A percentile compares a stretch with the other conserved stretches of the same genome.
Conservation (phyloP, 1,139 yeast genomes). For the Yamadazyma diospyri region DNA sequence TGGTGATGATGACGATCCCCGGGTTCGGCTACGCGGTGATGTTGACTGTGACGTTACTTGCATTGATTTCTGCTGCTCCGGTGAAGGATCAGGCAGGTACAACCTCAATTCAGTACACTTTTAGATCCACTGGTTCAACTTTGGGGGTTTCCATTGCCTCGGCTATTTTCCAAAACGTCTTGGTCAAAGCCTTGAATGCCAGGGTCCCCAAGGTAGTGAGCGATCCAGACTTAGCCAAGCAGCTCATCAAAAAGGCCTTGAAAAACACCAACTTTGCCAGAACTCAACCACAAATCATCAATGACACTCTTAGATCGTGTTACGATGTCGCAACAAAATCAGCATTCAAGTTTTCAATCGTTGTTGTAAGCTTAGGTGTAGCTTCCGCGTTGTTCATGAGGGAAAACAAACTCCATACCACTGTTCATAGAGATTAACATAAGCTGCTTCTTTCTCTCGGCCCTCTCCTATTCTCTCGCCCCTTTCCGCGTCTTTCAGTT, state of each 20-base stretch:
- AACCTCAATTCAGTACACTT: conserved; percentile 73
- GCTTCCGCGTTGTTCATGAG: conserved; percentile 36
- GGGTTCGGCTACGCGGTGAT: conserved; percentile 61
- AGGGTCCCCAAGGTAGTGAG: conserved; percentile 24
- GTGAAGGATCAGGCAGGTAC: conserved; percentile 65
- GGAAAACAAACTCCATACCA: conserved; percentile 42
- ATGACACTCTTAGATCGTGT: conserved; percentile 41
- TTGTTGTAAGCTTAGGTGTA: conserved; percentile 36
- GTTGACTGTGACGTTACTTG: conserved; percentile 63
- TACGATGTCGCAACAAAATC: conserved; percentile 51
- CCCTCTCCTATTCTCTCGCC: background rate
- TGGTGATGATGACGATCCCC: conserved; percentile 35
- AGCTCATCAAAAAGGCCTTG: conserved; percentile 49
- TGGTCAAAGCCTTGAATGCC: conserved; percentile 17
- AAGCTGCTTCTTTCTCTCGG: background rate
- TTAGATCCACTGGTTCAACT: conserved; percentile 72
- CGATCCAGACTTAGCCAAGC: conserved; percentile 30
- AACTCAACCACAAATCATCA: conserved; percentile 45
- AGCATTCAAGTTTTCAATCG: conserved; percentile 48
- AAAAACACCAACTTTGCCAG: conserved; percentile 55
- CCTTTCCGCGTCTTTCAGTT: too few species aligned
- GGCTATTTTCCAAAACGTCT: conserved; percentile 53
- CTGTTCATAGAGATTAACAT: conserved; percentile 31
- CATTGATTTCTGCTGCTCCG: conserved; percentile 65
- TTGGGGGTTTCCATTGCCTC: conserved; percentile 68